These are phyloP conservation scores for Teunomyces cretensis DNA, from an alignment of 805 yeast species.

Conservation along the genomic window DNA sequence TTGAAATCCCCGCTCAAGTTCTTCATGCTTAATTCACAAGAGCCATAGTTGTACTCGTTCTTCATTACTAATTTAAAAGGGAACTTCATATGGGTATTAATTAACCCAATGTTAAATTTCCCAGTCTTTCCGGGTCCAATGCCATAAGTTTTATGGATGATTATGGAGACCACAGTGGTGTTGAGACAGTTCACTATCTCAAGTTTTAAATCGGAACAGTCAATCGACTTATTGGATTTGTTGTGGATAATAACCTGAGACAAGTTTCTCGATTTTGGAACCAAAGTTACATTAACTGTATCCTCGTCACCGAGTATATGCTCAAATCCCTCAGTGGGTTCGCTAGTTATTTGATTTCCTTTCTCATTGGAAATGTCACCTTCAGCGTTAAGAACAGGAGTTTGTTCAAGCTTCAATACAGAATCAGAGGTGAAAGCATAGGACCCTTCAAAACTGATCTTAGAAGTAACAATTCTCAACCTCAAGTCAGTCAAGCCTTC, in stretches of 20 bases:
- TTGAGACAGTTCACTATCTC: slow-evolving; percentile 31
- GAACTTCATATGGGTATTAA: slow-evolving; percentile 29
- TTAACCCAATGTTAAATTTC: slow-evolving; percentile 34
- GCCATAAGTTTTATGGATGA: slow-evolving; percentile 32
- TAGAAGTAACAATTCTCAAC: slow-evolving; percentile 18
- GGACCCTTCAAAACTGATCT: slow-evolving; percentile 16
- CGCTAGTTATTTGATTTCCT: neutral
- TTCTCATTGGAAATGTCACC: neutral
- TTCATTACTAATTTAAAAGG: slow-evolving; percentile 32
- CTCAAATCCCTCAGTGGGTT: slow-evolving; percentile 7
- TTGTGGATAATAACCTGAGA: slow-evolving; percentile 33
- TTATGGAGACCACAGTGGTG: slow-evolving; percentile 22
- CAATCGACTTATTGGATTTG: slow-evolving; percentile 23
- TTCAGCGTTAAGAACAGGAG: neutral
- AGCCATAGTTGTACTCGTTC: slow-evolving; percentile 18
- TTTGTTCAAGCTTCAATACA: neutral
- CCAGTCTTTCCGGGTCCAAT: slow-evolving; percentile 29
- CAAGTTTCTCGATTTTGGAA: slow-evolving; percentile 31
- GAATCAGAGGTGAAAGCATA: slow-evolving; percentile 6
- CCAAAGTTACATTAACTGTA: slow-evolving; percentile 19
- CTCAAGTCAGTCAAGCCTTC: slow-evolving; percentile 16
- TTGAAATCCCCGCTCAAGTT: slow-evolving; percentile 22
- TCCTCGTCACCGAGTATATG: slow-evolving; percentile 1
- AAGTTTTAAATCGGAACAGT: slow-evolving; percentile 29
- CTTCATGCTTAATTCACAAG: slow-evolving; percentile 21